Base-by-base conservation (phyloP, 225 moss, liverwort and hornwort species). In the Lunularia cruciata region DNA sequence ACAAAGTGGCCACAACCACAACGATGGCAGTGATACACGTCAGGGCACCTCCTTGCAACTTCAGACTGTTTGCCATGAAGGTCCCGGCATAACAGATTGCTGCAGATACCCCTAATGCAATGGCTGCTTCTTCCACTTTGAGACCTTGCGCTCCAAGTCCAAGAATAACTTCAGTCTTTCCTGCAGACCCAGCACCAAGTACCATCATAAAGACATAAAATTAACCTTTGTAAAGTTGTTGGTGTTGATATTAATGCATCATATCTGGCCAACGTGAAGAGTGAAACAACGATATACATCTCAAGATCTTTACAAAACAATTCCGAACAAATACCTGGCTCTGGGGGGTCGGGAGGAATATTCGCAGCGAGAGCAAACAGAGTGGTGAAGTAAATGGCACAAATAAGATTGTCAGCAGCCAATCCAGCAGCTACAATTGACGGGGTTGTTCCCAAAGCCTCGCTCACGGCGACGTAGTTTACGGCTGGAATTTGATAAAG, bases 401-500 rank as follows among this genome's bases (percentile, higher is more conserved):
- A 99, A 25, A 99, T 99, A 4, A 99, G 84, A 75, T 99, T 99
- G 71, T 91, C 93, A 55, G 98, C 89, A 43, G 98, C 98, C 69
- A 99, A 81, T 45, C 93, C 98, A 64, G 98, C 98, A 73, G 98
- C 93, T 37, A 93, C 81, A 46, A 91, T 82, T 20, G 98, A 93
- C 36, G 98, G 84, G 68, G 89, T 85, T 65, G 88, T 86, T 69
- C 85, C 93, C 62, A 99, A 81, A 43, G 98, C 93, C 86, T 99
- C 98, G 56, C 86, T 91, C 73, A 99, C 98, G n/a, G 98, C 98
- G 59, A 99, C 98, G 31, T 99, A 99, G 77, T 99, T 99, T 72
- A 99, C 91, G 72, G 98, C 98, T 94, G 86, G 63, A 79, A 35
- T 56, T 64, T 27, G 25, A n/a, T 36, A 55, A 37, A 43, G 35